Evolutionary conservation across 2,329 filamentous ascomycete genomes (phyloP), one percentile per base, ranked within the genome.

Genomic region (Byssoonygena ceratinophila): DNA sequence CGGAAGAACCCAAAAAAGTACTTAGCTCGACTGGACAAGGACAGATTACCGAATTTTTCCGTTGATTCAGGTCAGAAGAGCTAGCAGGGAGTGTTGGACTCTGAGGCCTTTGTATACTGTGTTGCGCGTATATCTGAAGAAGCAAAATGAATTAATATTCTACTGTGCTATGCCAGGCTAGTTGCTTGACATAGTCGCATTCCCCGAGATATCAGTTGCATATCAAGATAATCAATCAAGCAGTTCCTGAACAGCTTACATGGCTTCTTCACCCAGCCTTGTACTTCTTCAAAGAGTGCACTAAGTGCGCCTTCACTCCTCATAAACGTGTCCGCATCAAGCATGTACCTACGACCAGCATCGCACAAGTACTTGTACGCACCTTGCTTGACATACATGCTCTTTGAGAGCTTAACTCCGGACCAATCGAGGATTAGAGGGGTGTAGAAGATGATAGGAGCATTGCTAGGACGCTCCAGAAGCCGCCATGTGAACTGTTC

Each of bases 351-450:
- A 34, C 51, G 44, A 34, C 45, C 44, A 39, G 37, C 25, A 47
- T 57, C 53, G 18, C 47, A 27, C 32, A 57, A 44, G 47, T 58
- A 58, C 12, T 41, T 47, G 36, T 57, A 58, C 18, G 45, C 55
- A 12, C 43, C 54, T 37, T 58, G 14, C 29, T 54, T 29, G 47
- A 57, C 36, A 46, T 58, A 58, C 41, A 58, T n/a, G 41, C 49
- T 56, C 51, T 58, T 57, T n/a, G 57, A 58, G 20, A 56, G 31
- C 36, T 56, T 56, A n/a, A 29, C 46, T 22, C 54, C 56, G 11
- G 54, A 56, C 56, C 56, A 57, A 32, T 56, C 56, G 31, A 54
- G 46, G 14, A 54, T 50, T 32, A 56, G 32, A 22, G 54, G 56
- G 14, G 54, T 32, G 40, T 58, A 58, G 18, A 57, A 53, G 46